Conservation (phyloP, 164 flowering plant genomes). For the Liriodendron chinense region DNA sequence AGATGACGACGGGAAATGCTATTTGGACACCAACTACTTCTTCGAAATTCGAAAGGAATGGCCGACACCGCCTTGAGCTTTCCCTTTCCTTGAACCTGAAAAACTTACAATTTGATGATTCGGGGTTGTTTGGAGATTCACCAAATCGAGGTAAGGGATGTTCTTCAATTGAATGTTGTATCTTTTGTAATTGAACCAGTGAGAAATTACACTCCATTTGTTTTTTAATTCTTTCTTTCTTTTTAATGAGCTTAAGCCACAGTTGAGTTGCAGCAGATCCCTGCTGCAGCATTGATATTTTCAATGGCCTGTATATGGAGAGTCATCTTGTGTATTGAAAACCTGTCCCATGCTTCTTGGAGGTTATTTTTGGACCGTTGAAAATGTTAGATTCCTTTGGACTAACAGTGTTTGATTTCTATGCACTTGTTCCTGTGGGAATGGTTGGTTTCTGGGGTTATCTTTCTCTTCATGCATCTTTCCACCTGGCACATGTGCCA, state of each 20-base stretch:
- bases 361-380: background rate
- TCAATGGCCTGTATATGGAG: background rate
- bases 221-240: background rate
- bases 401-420: background rate
- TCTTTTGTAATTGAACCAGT: background rate
- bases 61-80: slow-evolving; percentile 21
- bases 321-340: background rate
- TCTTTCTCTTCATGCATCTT: background rate
- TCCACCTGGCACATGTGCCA: no score
- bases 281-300: background rate
- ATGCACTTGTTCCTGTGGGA: background rate
- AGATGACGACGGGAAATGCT: slow-evolving; percentile 55
- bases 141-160: background rate
- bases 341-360: background rate
- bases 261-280: background rate
- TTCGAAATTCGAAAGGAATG: slow-evolving; percentile 58
- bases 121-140: background rate
- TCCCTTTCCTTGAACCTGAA: background rate
- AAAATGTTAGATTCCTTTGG: background rate
- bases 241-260: background rate
- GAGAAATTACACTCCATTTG: slow-evolving; percentile 1
- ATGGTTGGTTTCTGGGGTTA: background rate
- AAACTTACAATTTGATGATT: background rate
- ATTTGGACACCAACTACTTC: slow-evolving; percentile 46
- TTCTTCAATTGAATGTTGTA: slow-evolving; percentile 6